Evolutionary conservation across 2,329 filamentous ascomycete genomes (phyloP), one percentile per base, ranked within the genome.

Genomic region (Furcasterigmium furcatum): DNA sequence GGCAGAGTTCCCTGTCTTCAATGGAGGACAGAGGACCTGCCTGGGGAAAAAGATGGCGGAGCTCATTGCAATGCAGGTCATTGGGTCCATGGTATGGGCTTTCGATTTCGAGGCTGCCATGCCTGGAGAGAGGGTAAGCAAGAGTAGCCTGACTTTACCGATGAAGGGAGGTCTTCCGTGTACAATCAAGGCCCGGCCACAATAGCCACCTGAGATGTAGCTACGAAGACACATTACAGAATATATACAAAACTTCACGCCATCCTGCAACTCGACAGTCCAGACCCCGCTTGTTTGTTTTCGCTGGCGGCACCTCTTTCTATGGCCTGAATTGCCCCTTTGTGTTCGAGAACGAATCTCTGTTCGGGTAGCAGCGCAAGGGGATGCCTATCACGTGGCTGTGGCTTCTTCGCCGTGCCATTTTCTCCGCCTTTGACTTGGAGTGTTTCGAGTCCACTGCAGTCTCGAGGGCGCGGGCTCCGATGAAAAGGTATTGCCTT

Each of bases 11-110:
- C 80, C 78, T 1, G 81, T 85, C 4, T 85, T 85, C 59, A 83
- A 85, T 53, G 82, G 80, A 16, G 82, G 82, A 1, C 66, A 77
- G n/a, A 67, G 82, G 30, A 70, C 71, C 3, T 85, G 82, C 49
- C 61, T 85, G 29, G 82, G 82, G 3, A 82, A 79, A 66, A 78
- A 73, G 54, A 84, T 85, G 81, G 82, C 82, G 4, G 80, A 85
- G 61, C 52, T 73, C 6, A 71, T 85, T 35, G 79, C 74, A 5
- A 72, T 76, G 14, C 78, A 81, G 61, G 73, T 77, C 9, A 68
- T 84, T 52, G 71, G 76, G 4, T 67, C 64, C 1, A 56, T 84
- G 47, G 59, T 73, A 4, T 59, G 63, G 32, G 52, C 58, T 4
- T 85, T 83, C 53, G 72, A 80, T 7, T 77, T 84, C 43, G 57